Base-by-base conservation (phyloP, 768 basidiomycete species). In the Tulasnella sp. region DNA sequence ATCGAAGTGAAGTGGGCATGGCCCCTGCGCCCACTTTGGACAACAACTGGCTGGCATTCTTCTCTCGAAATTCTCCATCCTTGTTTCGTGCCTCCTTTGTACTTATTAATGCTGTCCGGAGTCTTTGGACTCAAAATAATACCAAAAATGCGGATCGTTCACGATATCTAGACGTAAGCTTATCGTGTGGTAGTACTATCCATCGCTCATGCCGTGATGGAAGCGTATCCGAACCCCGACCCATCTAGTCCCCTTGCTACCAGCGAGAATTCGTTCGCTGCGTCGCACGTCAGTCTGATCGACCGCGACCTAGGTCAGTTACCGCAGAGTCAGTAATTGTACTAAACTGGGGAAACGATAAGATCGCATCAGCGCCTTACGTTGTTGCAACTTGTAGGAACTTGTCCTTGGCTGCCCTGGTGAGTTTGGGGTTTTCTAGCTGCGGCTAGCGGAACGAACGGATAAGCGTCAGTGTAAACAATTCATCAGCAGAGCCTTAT, bases 181-280 rank as follows among this genome's bases (percentile, higher is more conserved):
- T 32, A 13, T 42, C 43, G 43, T 45, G 55, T 9, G 21, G 24
- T 54, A 41, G n/a, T n/a, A 38, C 42, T 24, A 2, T n/a, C 13
- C n/a, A 7, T 54, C 17, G 13, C n/a, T n/a, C n/a, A 45, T 9
- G 27, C 54, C 19, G 34, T 24, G 41, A 43, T 19, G 3, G 56
- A 59, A 4, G 88, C 82, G 69, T 86, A 90, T 7, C 91, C 91
- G 70, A 93, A 94, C 62, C 80, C 84, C 8, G 89, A 85, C 7
- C 86, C 88, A 65, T 89, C 88, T 59, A 93, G 70, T 2, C 91
- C 91, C 67, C 91, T 73, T 10, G 89, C 85, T 19, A 95, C 79
- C 0, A 95, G 76, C 1, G 85, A 85, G 70, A 95, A 93, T 63
- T 94, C 88, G 64, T 91, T 83, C 10, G 89, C 83, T 0, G 91